Base-by-base conservation (phyloP, 2,329 filamentous ascomycete genomes). In the Emmonsiellopsis sp. region DNA sequence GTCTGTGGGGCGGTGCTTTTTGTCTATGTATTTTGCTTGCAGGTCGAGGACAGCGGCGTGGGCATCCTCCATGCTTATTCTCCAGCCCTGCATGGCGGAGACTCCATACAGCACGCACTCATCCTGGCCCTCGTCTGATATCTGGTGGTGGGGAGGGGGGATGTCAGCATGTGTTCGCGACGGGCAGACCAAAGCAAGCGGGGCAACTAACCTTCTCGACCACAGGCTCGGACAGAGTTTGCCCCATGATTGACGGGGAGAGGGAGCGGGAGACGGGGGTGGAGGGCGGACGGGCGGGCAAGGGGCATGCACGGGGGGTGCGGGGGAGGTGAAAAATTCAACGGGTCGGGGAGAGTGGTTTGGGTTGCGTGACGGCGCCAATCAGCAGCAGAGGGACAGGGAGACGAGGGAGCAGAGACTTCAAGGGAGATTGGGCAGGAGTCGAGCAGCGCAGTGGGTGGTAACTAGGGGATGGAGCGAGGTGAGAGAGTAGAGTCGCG, bases 21-120 rank as follows among this genome's bases (percentile, higher is more conserved):
- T 74, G 55, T 67, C 69, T 37, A 73, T 73, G 63, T 75, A 74
- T 57, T 78, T 76, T 57, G 83, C 77, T 66, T 93, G 82, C 62
- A 97, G 83, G 72, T 97, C 89, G 69, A 98, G 86, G 51, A 97
- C 77, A 53, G 87, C 82, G 57, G 88, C 89, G 76, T 98, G 93
- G 59, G 93, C 85, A 71, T 98, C 93, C 73, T 98, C 93, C 93
- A 98, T 98, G 78, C 89, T 95, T 76, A 98, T 97, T 76, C 93
- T 87, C 93, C 93, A 98, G 78, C 93, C 93, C 76, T 98, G 93
- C 93, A 98, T 98, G 74, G 90, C 90, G 61, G 93, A 98, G 61
- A 97, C 84, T 68, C 93, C 93, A 73, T 88, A 98, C 69, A 93
- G 75, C 69, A 95, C 84, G 69, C 89, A 85, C 61, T 95, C 90